Evolutionary conservation across 371 early-diverging fungal genomes (phyloP).

Genomic region (Parasitella parasitica): DNA sequence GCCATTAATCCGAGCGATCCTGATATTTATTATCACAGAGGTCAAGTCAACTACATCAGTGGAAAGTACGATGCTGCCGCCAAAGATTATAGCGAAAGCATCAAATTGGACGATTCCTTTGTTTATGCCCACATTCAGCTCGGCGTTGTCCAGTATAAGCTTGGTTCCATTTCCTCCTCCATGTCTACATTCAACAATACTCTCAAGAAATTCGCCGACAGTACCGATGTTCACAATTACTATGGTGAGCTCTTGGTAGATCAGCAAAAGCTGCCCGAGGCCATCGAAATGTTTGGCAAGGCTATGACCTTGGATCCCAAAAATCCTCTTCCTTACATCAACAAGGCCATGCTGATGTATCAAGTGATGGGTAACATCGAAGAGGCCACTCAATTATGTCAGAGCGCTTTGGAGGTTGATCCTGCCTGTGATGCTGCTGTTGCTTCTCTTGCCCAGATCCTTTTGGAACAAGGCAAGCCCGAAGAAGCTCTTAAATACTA

Average conservation of each 20-base stretch:
- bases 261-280: constrained; percentile 77
- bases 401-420: constrained; percentile 85
- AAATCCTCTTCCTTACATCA: constrained; percentile 92
- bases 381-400: constrained; percentile 77
- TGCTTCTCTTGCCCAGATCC: constrained; percentile 88
- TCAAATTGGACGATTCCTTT: constrained; percentile 80
- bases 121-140: constrained; percentile 94
- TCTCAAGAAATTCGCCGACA: constrained; percentile 73
- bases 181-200: constrained; percentile 82
- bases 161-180: constrained; percentile 73
- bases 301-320: constrained; percentile 69
- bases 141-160: constrained; percentile 91
- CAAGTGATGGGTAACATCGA: constrained; percentile 78
- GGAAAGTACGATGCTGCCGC: constrained; percentile 78
- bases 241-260: constrained; percentile 94
- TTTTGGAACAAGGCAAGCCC: constrained; percentile 82
- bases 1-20: constrained; percentile 66
- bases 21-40: constrained; percentile 81
- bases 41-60: constrained; percentile 73
- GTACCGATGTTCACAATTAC: constrained; percentile 93
- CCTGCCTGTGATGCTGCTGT: constrained; percentile 95
- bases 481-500: constrained; percentile 83
- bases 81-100: constrained; percentile 81
- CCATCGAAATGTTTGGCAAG: constrained; percentile 75
- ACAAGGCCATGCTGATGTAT: constrained; percentile 90